These are phyloP conservation scores for Carex littledalei DNA, from an alignment of 176 grass and related monocot species.

Conservation along the genomic window DNA sequence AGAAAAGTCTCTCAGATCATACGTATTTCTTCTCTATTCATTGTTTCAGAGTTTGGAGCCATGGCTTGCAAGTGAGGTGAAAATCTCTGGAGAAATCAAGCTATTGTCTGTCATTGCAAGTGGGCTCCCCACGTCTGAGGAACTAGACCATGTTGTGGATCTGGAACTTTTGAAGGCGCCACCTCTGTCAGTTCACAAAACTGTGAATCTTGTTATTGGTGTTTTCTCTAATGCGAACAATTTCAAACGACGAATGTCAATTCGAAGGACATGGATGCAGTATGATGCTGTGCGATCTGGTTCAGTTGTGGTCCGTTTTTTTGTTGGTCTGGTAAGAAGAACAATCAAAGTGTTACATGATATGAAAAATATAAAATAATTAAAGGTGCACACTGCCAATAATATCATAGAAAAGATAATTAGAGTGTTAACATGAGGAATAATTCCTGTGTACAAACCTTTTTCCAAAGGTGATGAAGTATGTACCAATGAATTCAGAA, in stretches of 20 bases:
- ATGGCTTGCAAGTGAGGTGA: conserved; percentile 88
- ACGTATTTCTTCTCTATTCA: conserved; percentile 13
- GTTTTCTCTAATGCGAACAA: conserved; percentile 97
- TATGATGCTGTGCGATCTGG: conserved; percentile 78
- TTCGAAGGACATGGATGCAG: conserved; percentile 99
- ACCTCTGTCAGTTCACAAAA: conserved; percentile 50
- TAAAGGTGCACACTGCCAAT: background rate
- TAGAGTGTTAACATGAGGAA: background rate
- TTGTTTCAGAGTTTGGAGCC: conserved; percentile 75
- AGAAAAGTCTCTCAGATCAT: conserved; percentile 13
- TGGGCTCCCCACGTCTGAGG: conserved; percentile 90
- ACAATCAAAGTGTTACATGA: background rate
- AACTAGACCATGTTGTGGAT: conserved; percentile 85
- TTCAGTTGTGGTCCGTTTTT: conserved; percentile 69
- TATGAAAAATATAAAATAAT: background rate
- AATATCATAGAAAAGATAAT: background rate
- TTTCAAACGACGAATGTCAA: conserved; percentile 95
- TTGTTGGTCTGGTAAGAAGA: conserved; percentile 96
- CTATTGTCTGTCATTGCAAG: conserved; percentile 90
- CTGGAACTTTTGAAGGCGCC: conserved; percentile 66
- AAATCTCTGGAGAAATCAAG: conserved; percentile 83
- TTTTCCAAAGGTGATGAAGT: background rate
- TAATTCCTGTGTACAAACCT: background rate
- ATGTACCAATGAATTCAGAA: background rate
- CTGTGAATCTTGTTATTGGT: conserved; percentile 72